Evolutionary conservation across 1,139 yeast species (phyloP), one percentile per base, ranked within the genome.

Genomic region (Candida gigantensis): DNA sequence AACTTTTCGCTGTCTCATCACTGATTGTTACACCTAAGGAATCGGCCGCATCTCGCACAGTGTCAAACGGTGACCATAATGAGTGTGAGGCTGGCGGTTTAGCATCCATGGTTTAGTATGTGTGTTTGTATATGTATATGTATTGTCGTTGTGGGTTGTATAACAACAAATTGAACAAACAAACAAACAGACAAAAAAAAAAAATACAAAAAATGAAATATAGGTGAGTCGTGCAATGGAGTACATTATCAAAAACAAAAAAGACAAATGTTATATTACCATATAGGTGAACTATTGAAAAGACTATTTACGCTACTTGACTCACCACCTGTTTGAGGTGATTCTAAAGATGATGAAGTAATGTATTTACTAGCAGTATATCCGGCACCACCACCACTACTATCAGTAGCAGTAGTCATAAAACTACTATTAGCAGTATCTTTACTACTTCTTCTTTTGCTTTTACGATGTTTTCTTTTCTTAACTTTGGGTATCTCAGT

Each of bases 31-130:
- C 74, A 2, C 98, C 98, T 14, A 92, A 69, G 3, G 89, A 78
- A 53, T 92, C 98, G 0, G 97, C 97, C 12, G 88, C 96, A 67
- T 94, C 98, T 53, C 84, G 84, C 14, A 94, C 96, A 0, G 98
- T 94, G 57, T 94, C 98, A 44, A 87, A 82, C 6, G 98, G 97
- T 4, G 97, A 90, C 98, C 98, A 92, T 44, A 92, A 73, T 1
- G 97, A 87, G 59, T 89, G 95, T 3, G 97, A 89, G 45, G 76
- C 71, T 34, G 82, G 82, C 24, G 70, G 61, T 51, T 68, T 69
- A 8, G 70, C 51, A 34, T 68, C 73, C 74, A 68, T 68, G 23
- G 8, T 30, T 8, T 25, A 10, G 14, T 4, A 17, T 6, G 21
- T 3, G 6, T 9, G 6, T 12, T 10, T 15, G 18, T 21, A 15